These are phyloP conservation scores for Suillus ampliporus DNA, from an alignment of 768 basidiomycete species.

Conservation along the genomic window DNA sequence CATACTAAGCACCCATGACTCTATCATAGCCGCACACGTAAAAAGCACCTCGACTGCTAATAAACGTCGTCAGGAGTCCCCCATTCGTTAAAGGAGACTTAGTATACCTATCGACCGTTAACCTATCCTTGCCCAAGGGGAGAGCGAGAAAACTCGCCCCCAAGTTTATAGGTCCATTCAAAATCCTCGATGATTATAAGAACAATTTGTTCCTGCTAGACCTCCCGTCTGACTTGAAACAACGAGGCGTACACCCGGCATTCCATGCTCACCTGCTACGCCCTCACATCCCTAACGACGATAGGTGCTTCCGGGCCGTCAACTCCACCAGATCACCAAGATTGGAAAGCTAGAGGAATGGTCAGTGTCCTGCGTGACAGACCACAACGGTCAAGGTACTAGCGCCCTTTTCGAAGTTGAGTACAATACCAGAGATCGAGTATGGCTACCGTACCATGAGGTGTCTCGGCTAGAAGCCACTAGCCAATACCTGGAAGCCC, in stretches of 20 bases:
- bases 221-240: constrained; percentile 32
- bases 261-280: constrained; percentile 42
- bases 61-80: too few relatives aligned
- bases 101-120: constrained; percentile 42
- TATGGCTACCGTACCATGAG: constrained; percentile 39
- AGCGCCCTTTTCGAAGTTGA: too few relatives aligned
- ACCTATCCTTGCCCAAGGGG: constrained; percentile 39
- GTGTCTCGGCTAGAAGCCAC: constrained; percentile 26
- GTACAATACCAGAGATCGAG: too few relatives aligned
- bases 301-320: constrained; percentile 37
- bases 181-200: constrained; percentile 22
- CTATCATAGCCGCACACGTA: too few relatives aligned
- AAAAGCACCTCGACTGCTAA: too few relatives aligned
- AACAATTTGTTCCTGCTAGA: constrained; percentile 33
- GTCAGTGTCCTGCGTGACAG: constrained; percentile 29
- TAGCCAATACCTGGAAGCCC: constrained; percentile 30
- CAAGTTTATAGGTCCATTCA: constrained; percentile 42
- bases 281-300: constrained; percentile 41
- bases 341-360: constrained; percentile 31
- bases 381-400: constrained; percentile 32
- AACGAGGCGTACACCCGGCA: constrained; percentile 32
- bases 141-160: constrained; percentile 39
- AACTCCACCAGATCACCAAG: constrained; percentile 26
- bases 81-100: too few relatives aligned
- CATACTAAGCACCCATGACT: too few relatives aligned